Percentiles rank a stretch among this genome's conserved stretches.
phyloP scores from a whole-genome alignment of 2,329 filamentous ascomycete species.

The Paecilomyces variotii region DNA sequence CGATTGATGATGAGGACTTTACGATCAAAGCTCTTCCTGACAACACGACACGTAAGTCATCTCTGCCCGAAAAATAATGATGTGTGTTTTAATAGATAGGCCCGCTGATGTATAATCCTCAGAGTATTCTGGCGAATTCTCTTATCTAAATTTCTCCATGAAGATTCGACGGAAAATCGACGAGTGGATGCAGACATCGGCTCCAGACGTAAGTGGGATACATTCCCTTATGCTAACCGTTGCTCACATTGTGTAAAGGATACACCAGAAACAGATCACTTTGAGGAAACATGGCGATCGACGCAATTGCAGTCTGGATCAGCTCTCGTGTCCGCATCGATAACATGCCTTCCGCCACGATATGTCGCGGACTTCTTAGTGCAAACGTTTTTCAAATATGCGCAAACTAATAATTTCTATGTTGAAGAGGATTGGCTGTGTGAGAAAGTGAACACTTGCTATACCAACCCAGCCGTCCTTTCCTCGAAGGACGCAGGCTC shows the following conservation, averaged over 20 bases:
- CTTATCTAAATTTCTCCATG: slow-evolving; percentile 38
- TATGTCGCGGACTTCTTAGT: slow-evolving; percentile 37
- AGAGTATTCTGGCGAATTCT: slow-evolving; percentile 41
- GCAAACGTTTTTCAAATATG: slow-evolving; percentile 38
- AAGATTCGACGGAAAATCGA: slow-evolving; percentile 36
- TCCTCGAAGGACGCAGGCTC: slow-evolving; percentile 31
- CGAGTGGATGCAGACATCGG: slow-evolving; percentile 33
- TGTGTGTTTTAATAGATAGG: slow-evolving; percentile 3
- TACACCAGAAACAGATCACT: slow-evolving; percentile 28
- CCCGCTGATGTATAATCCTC: background rate
- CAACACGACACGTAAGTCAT: slow-evolving; percentile 30
- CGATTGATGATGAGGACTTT: slow-evolving; percentile 34
- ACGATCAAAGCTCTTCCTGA: slow-evolving; percentile 32
- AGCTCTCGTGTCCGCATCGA: slow-evolving; percentile 27
- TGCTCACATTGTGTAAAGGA: slow-evolving; percentile 17
- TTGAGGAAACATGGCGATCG: slow-evolving; percentile 36
- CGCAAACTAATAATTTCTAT: slow-evolving; percentile 37
- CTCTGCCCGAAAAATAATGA: background rate
- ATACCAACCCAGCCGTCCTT: slow-evolving; percentile 26
- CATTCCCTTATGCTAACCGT: background rate
- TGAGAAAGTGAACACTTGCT: slow-evolving; percentile 31
- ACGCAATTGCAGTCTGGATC: slow-evolving; percentile 34
- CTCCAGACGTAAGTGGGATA: slow-evolving; percentile 22
- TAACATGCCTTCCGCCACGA: slow-evolving; percentile 35
- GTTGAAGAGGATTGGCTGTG: slow-evolving; percentile 35